Conservation (phyloP, 306 rosid species). For the Styphnolobium japonicum region DNA sequence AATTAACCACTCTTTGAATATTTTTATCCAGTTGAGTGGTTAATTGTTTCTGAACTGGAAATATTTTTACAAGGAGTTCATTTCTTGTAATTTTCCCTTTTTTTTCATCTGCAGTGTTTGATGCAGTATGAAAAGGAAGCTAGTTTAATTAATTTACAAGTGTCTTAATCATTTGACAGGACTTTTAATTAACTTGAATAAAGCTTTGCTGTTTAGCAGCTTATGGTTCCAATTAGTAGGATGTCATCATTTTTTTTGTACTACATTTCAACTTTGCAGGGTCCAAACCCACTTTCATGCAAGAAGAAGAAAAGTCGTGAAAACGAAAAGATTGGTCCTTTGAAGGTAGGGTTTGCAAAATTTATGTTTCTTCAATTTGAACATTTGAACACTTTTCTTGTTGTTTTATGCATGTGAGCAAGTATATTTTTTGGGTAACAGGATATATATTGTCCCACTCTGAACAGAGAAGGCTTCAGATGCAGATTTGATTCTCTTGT, state of each 20-base stretch:
- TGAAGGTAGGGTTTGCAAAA: slow-evolving; percentile 45
- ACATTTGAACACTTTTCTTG: background rate
- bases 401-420: no score
- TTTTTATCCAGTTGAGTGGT: background rate
- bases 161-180: background rate
- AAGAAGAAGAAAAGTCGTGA: slow-evolving; percentile 60
- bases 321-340: slow-evolving; percentile 32
- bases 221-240: background rate
- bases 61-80: background rate
- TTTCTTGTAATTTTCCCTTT: background rate
- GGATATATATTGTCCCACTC: no score
- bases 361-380: background rate
- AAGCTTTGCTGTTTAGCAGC: background rate
- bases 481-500: no score
- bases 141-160: background rate
- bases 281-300: slow-evolving; percentile 90
- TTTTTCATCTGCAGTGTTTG: background rate
- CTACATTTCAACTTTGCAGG: slow-evolving; percentile 47
- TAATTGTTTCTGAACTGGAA: background rate
- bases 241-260: background rate
- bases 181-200: background rate
- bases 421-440: no score
- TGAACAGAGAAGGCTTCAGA: no score
- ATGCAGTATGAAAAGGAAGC: background rate
- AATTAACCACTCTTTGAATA: background rate